Percentiles rank a stretch among this genome's conserved stretches.
These are phyloP conservation scores for Leishmania martiniquensis DNA, from an alignment of 208 protist genomes.

Conservation along the genomic window DNA sequence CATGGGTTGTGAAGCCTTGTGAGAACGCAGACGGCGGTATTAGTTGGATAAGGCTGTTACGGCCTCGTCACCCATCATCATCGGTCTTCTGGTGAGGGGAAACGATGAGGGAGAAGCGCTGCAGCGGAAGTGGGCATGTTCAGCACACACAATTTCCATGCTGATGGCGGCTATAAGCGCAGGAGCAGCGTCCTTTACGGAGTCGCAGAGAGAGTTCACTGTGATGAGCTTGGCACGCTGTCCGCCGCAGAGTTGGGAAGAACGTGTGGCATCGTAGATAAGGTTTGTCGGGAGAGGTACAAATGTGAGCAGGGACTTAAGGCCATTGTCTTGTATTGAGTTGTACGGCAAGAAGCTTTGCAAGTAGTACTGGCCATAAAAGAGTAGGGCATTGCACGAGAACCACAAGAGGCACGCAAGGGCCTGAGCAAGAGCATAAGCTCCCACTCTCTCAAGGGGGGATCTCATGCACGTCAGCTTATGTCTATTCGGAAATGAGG, in stretches of 20 bases:
- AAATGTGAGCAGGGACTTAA: background rate
- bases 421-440: background rate
- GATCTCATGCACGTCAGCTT: background rate
- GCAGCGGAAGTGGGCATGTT: slow-evolving; percentile 28
- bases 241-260: background rate
- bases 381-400: background rate
- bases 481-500: background rate
- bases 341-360: background rate
- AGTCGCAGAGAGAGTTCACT: background rate
- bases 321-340: background rate
- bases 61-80: slow-evolving; percentile 28
- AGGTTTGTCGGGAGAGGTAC: background rate
- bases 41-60: slow-evolving; percentile 29
- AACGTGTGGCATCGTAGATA: too few species aligned
- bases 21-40: slow-evolving; percentile 24
- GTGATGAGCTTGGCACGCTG: background rate
- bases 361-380: background rate
- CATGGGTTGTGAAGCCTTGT: background rate
- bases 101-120: slow-evolving; percentile 19
- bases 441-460: background rate
- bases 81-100: slow-evolving; percentile 24
- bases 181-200: background rate
- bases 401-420: background rate
- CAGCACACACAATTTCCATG: slow-evolving; percentile 31
- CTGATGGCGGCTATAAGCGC: slow-evolving; percentile 4